These are phyloP conservation scores for Paecilomyces variotii DNA, from an alignment of 2,329 filamentous ascomycete genomes.

Conservation along the genomic window DNA sequence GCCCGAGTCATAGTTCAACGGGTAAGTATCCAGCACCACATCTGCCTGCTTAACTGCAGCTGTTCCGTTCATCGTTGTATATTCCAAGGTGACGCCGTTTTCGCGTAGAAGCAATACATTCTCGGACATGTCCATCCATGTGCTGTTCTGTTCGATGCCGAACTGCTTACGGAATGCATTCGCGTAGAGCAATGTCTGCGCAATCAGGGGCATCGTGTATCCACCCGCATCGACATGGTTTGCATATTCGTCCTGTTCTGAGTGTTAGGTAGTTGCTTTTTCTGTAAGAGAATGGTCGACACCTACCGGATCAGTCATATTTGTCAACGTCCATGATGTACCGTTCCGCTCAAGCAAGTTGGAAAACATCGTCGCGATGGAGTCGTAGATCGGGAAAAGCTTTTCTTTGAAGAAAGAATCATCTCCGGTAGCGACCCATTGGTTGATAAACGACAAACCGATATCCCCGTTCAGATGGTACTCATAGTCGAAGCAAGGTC, in stretches of 20 bases:
- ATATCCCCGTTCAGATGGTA: constrained; percentile 67
- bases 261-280: background rate
- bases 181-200: constrained; percentile 47
- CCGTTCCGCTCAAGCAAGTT: constrained; percentile 55
- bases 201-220: constrained; percentile 58
- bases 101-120: constrained; percentile 51
- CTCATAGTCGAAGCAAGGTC: constrained; percentile 62
- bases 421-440: constrained; percentile 54
- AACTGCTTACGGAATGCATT: constrained; percentile 52
- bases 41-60: constrained; percentile 64
- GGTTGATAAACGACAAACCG: constrained; percentile 53
- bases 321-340: constrained; percentile 46
- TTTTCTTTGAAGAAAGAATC: constrained; percentile 46
- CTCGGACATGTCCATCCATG: constrained; percentile 48
- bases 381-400: constrained; percentile 57
- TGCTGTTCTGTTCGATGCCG: constrained; percentile 47
- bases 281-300: background rate
- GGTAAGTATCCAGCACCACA: constrained; percentile 58
- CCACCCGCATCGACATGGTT: constrained; percentile 61
- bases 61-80: constrained; percentile 57
- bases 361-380: constrained; percentile 53
- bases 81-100: constrained; percentile 57
- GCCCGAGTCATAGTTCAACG: constrained; percentile 52
- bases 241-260: constrained; percentile 54
- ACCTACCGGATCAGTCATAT: constrained; percentile 63